A percentile compares a stretch with the other conserved stretches of the same genome.
Evolutionary conservation across 2,329 filamentous ascomycete species (phyloP).

Genomic region (Elsinoe fawcettii): DNA sequence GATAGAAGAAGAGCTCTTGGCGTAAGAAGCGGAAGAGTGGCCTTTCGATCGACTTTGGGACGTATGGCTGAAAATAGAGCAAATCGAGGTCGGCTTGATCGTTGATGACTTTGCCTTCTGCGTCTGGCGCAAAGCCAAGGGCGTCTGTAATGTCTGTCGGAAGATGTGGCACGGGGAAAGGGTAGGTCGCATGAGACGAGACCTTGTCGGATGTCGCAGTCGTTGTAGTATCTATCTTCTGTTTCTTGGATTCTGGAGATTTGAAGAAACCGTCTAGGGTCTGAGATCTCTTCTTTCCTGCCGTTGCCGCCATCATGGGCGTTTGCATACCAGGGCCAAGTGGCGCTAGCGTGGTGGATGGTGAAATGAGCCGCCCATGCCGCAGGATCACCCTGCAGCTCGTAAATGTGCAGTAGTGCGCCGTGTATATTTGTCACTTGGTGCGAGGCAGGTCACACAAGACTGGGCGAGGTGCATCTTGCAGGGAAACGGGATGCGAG

Average conservation of each 20-base stretch:
- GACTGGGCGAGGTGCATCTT: constrained; percentile 2
- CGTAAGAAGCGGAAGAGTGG: constrained; percentile 65
- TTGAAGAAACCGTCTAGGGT: constrained; percentile 65
- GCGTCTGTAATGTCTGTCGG: constrained; percentile 37
- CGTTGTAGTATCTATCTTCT: constrained; percentile 28
- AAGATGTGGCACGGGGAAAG: constrained; percentile 44
- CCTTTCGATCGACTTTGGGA: constrained; percentile 49
- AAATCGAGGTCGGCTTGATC: constrained; percentile 65
- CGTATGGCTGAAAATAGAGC: constrained; percentile 67
- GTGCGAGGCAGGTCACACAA: background rate
- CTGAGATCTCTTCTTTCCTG: constrained; percentile 43
- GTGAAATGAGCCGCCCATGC: constrained; percentile 13
- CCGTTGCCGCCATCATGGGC: constrained; percentile 11
- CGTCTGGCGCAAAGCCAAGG: constrained; percentile 37
- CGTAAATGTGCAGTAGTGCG: background rate
- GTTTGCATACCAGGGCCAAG: background rate
- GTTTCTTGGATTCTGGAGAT: constrained; percentile 38
- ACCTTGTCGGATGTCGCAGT: constrained; percentile 18
- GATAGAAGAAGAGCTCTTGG: constrained; percentile 64
- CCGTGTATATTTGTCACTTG: background rate
- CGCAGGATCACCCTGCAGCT: background rate
- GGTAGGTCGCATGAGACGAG: constrained; percentile 45
- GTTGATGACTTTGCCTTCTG: constrained; percentile 50
- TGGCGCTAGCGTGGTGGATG: constrained; percentile 5
- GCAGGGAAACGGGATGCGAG: background rate